phyloP scores from a whole-genome alignment of 2,329 filamentous ascomycete species.

The Xylaria multiplex region DNA sequence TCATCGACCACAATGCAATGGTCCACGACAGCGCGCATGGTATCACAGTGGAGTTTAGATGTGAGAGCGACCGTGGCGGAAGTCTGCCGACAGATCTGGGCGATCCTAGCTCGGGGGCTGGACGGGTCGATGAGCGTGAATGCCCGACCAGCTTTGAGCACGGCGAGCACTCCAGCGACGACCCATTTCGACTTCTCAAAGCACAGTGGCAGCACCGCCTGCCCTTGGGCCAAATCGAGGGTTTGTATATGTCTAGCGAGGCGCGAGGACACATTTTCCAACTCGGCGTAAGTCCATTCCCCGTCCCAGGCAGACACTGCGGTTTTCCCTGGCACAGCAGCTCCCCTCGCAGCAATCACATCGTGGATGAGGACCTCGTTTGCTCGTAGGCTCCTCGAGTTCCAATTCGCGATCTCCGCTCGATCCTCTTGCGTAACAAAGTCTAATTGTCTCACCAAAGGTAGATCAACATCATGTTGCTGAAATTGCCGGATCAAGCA shows the following conservation, averaged over 20 bases:
- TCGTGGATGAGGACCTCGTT: slow-evolving; percentile 18
- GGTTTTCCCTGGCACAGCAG: slow-evolving; percentile 1
- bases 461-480: slow-evolving; percentile 12
- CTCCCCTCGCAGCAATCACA: slow-evolving; percentile 7
- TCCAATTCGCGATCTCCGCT: slow-evolving; percentile 25
- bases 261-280: slow-evolving; percentile 22
- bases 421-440: slow-evolving; percentile 21
- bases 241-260: slow-evolving; percentile 19
- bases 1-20: slow-evolving; percentile 26
- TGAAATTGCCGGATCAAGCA: slow-evolving; percentile 26
- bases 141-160: slow-evolving; percentile 29
- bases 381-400: neutral
- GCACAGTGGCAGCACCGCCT: slow-evolving; percentile 18
- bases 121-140: slow-evolving; percentile 19
- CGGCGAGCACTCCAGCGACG: slow-evolving; percentile 17
- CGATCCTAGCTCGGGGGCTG: slow-evolving; percentile 11
- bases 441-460: slow-evolving; percentile 22
- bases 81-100: slow-evolving; percentile 25
- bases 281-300: slow-evolving; percentile 26
- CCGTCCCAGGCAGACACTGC: slow-evolving; percentile 29
- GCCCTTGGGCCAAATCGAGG: slow-evolving; percentile 2
- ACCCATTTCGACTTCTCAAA: slow-evolving; percentile 32
- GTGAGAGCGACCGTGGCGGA: slow-evolving; percentile 26
- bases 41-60: slow-evolving; percentile 14
- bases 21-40: slow-evolving; percentile 11